Conservation (phyloP, 352 stramenopile genomes). For the Pythium chondricola region DNA sequence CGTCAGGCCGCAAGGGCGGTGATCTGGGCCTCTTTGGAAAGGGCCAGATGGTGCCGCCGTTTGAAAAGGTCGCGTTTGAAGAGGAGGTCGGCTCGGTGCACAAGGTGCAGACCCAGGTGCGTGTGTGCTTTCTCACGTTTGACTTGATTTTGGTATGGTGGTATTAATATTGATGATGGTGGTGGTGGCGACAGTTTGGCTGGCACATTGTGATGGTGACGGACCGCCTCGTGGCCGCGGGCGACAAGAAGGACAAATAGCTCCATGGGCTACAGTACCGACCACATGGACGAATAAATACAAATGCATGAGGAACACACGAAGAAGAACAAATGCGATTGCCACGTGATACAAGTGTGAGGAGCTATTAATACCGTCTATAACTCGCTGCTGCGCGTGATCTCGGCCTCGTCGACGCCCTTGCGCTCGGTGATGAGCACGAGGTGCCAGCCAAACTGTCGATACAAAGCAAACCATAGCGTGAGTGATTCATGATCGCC, state of each 20-base stretch:
- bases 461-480: neutral
- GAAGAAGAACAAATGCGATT: neutral
- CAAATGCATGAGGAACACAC: neutral
- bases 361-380: too few species aligned
- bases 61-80: conserved; percentile 70
- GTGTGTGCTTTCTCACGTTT: neutral
- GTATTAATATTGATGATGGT: neutral
- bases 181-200: conserved; percentile 39
- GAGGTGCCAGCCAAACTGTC: conserved; percentile 80
- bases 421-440: conserved; percentile 62
- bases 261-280: neutral
- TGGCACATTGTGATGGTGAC: conserved; percentile 74
- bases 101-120: conserved; percentile 78
- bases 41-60: conserved; percentile 72
- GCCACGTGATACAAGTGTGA: too few species aligned
- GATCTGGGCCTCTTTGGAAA: conserved; percentile 65
- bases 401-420: conserved; percentile 31
- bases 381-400: conserved; percentile 2
- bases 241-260: conserved; percentile 26
- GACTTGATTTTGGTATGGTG: neutral
- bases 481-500: too few species aligned
- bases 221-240: conserved; percentile 53
- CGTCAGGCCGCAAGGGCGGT: conserved; percentile 53
- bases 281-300: too few species aligned
- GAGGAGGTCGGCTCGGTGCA: conserved; percentile 60